Evolutionary conservation across 495 filamentous ascomycete species (phyloP), one percentile per base, ranked within the genome.

Genomic region (Lasiosphaeria miniovina): DNA sequence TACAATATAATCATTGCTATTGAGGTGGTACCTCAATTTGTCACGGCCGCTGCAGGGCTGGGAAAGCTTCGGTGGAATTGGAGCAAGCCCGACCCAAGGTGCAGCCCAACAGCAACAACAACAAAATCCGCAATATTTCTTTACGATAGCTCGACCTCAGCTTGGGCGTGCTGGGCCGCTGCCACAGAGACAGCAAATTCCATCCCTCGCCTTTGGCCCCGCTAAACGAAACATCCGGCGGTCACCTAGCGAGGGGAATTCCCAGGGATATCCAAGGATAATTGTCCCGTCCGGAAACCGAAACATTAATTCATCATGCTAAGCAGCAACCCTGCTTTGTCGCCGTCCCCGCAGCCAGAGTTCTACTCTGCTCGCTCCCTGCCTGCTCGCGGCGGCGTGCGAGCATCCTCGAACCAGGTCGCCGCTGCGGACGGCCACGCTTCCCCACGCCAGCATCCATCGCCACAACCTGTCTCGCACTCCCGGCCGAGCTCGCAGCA

Each of bases 301-400:
- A 75, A 73, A 73, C 75, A 73, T 70, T 74, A 75, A 62, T 56
- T 58, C 61, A 72, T 70, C 68, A 79, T 77, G 75, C 75, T 77
- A 77, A 77, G 71, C 64, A 61, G 61, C 63, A 68, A 65, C 61
- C 63, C 70, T 61, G 60, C 60, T 58, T 34, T 34, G 9, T 43
- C 60, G 41, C 15, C 62, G 58, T 66, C 68, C 49, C 59, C 61
- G 40, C 67, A 57, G 51, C 17, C 58, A 43, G 57, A 67, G 54
- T 40, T 49, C 34, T 53, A 40, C 33, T 49, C 64, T 31, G 34
- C 63, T 40, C 31, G 55, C 12, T 64, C 35, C 40, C n/a, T 61
- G 31, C 53, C 54, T 3, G 49, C 63, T n/a, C 52, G 55, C n/a
- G 51, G 54, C 46, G 59, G 59, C 38, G 49, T 65, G 45, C 67